phyloP scores from a whole-genome alignment of 1,139 yeast species.

The Debaryomycetaceae sp. region DNA sequence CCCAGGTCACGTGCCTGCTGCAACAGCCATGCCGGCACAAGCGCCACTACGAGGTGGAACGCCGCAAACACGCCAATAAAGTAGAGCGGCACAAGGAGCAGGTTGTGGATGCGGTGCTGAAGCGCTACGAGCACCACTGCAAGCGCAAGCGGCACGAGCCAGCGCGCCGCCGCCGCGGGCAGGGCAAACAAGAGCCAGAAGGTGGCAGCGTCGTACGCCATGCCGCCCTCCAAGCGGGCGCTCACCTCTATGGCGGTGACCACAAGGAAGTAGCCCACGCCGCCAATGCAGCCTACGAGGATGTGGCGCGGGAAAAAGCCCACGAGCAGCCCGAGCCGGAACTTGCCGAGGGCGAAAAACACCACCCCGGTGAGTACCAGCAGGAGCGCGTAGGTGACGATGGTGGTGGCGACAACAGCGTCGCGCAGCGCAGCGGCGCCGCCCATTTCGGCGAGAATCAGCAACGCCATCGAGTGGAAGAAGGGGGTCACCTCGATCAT shows the following conservation, averaged over 20 bases:
- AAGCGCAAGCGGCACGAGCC: constrained; percentile 67
- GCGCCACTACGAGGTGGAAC: constrained; percentile 64
- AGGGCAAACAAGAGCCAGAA: constrained; percentile 41
- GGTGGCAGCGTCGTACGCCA: constrained; percentile 59
- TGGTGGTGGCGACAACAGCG: constrained; percentile 78
- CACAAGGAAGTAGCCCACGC: constrained; percentile 89
- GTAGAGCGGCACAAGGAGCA: constrained; percentile 76
- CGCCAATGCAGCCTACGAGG: constrained; percentile 95
- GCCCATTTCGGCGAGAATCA: constrained; percentile 57
- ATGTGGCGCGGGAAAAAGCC: constrained; percentile 97
- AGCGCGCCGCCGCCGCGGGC: constrained; percentile 49
- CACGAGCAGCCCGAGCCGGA: constrained; percentile 76
- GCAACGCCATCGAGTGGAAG: constrained; percentile 89
- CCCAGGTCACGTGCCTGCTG: constrained; percentile 63
- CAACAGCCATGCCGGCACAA: constrained; percentile 64
- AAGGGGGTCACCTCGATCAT: constrained; percentile 98
- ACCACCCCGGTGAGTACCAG: constrained; percentile 83
- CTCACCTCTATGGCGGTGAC: constrained; percentile 91
- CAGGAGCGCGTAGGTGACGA: constrained; percentile 78
- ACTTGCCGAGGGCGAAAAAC: constrained; percentile 72
- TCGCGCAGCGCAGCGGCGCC: constrained; percentile 48
- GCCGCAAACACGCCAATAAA: constrained; percentile 66
- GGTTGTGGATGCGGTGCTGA: constrained; percentile 63
- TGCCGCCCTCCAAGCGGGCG: constrained; percentile 70
- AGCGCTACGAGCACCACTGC: constrained; percentile 58